Evolutionary conservation across 2,329 filamentous ascomycete species (phyloP).

Genomic region (Aspergillus vadensis): DNA sequence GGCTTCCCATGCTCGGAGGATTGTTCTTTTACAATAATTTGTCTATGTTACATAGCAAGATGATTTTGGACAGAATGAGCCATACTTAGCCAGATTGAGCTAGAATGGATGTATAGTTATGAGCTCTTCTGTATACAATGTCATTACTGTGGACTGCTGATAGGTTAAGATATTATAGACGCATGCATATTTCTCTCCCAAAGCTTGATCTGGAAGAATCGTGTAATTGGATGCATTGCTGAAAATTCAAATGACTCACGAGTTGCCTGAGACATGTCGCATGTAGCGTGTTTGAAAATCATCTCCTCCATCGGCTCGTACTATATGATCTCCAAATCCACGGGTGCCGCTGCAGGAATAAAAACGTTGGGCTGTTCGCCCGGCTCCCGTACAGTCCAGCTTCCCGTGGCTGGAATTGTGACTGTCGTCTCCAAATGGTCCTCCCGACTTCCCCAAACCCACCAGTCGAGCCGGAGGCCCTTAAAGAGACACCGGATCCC

Average conservation of each 20-base stretch:
- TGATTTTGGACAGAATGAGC: background rate
- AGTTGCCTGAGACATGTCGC: background rate
- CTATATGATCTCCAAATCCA: background rate
- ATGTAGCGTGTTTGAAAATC: background rate
- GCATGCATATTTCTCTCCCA: background rate
- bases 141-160: background rate
- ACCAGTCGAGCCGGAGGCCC: background rate
- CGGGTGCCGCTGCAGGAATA: background rate
- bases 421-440: background rate
- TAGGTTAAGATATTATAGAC: background rate
- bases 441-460: background rate
- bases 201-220: background rate
- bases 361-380: background rate
- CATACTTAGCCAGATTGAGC: background rate
- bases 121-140: background rate
- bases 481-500: background rate
- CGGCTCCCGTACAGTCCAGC: background rate
- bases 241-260: background rate
- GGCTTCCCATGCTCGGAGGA: background rate
- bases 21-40: background rate
- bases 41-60: background rate
- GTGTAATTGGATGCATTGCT: background rate
- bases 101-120: background rate
- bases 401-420: background rate
- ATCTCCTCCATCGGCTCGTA: background rate